These are phyloP conservation scores for Pseudogymnoascus sp. DNA, from an alignment of 2,329 filamentous ascomycete species.

Conservation along the genomic window DNA sequence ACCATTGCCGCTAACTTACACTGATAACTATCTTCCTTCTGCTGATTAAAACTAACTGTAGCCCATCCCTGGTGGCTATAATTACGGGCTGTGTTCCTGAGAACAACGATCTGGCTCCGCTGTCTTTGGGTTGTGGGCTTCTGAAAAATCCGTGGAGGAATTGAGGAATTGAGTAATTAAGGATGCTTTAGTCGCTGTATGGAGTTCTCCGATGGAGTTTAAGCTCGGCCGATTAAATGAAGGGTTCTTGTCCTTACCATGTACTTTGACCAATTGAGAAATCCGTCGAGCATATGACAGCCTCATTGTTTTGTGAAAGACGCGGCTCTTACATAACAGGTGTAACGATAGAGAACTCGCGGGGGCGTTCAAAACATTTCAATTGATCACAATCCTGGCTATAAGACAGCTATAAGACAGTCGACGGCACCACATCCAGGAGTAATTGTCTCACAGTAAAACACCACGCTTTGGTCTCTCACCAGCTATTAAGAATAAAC, in stretches of 20 bases:
- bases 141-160: background rate
- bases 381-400: background rate
- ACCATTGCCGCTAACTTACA: background rate
- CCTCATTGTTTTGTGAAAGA: background rate
- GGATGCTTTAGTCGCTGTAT: background rate
- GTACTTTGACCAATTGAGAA: background rate
- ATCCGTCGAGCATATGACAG: background rate
- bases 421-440: too few species aligned
- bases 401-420: background rate
- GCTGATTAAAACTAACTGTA: background rate
- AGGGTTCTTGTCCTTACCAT: background rate
- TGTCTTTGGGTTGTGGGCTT: background rate
- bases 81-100: background rate
- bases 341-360: background rate
- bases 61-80: background rate
- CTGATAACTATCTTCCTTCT: background rate
- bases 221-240: background rate
- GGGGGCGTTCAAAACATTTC: background rate
- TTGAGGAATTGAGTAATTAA: background rate
- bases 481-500: background rate
- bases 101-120: background rate
- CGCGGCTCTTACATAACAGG: background rate
- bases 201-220: background rate
- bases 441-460: background rate
- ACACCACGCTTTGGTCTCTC: background rate